Percentiles rank a stretch among this genome's conserved stretches.
These are phyloP conservation scores for Cladophialophora psammophila DNA, from an alignment of 2,329 filamentous ascomycete species.

Conservation along the genomic window DNA sequence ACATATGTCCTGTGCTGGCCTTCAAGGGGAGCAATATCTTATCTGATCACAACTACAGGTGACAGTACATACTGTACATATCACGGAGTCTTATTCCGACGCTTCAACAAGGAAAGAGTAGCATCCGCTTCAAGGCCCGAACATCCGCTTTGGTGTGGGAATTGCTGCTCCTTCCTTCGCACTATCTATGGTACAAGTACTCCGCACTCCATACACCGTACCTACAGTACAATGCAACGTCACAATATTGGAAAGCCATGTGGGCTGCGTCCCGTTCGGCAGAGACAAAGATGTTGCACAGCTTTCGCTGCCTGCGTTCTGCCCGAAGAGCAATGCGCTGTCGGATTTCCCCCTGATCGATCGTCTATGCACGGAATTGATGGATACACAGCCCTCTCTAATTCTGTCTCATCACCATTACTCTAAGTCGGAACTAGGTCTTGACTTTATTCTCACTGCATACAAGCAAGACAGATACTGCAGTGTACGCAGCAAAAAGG, in stretches of 20 bases:
- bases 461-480: background rate
- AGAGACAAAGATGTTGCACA: background rate
- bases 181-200: too few relatives aligned
- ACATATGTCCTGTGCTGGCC: background rate
- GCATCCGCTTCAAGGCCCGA: too few relatives aligned
- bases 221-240: background rate
- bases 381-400: background rate
- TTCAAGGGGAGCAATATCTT: too few relatives aligned
- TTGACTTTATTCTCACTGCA: slow-evolving; percentile 2
- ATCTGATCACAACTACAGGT: too few relatives aligned
- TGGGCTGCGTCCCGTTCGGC: background rate
- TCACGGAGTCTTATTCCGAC: too few relatives aligned
- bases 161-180: too few relatives aligned
- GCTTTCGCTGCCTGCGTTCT: background rate
- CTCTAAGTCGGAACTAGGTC: background rate
- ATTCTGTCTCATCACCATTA: background rate
- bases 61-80: too few relatives aligned
- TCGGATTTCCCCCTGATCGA: background rate
- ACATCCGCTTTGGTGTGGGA: too few relatives aligned
- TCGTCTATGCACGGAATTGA: background rate
- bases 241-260: background rate
- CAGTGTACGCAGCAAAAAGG: background rate
- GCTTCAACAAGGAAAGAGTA: too few relatives aligned
- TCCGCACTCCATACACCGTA: background rate
- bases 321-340: background rate